These are phyloP conservation scores for Leishmania arabica DNA, from an alignment of 208 protist genomes.

Conservation along the genomic window DNA sequence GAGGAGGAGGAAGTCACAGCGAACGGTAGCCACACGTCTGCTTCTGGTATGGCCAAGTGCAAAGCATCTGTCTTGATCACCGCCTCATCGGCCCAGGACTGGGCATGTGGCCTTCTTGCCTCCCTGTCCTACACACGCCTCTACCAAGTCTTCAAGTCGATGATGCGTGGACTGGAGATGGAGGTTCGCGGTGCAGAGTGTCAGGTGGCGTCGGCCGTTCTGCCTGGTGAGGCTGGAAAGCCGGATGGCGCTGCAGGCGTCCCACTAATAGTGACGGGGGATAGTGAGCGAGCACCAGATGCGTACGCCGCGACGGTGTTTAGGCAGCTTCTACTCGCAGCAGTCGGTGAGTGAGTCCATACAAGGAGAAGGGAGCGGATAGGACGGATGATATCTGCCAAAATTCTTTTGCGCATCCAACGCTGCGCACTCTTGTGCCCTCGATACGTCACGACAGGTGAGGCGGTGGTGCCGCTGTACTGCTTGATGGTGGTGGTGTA, in stretches of 20 bases:
- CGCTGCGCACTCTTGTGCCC: not conserved
- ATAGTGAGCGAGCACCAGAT: not conserved
- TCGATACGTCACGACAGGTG: not conserved
- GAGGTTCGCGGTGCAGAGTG: conserved; percentile 18
- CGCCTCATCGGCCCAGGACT: conserved; percentile 2
- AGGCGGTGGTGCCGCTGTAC: not conserved
- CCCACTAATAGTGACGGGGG: not conserved
- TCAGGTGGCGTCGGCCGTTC: not conserved
- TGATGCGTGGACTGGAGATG: conserved; percentile 34
- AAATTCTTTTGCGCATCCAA: not conserved
- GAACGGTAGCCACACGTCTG: too few species aligned
- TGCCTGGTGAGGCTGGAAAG: not conserved
- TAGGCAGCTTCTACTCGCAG: conserved; percentile 12
- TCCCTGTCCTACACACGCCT: conserved; percentile 26
- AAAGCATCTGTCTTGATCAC: not conserved
- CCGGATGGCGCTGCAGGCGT: not conserved
- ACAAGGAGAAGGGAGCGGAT: not conserved
- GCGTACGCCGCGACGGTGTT: conserved; percentile 7
- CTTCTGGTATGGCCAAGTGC: too few species aligned
- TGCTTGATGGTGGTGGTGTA: not conserved
- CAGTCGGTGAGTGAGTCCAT: conserved; percentile 17
- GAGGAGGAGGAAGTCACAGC: not conserved
- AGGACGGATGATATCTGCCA: not conserved
- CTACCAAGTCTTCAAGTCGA: conserved; percentile 22
- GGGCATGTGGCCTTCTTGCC: conserved; percentile 21